Base-by-base conservation (phyloP, 192 early-diverging fungal species). In the Entomortierella lignicola region DNA sequence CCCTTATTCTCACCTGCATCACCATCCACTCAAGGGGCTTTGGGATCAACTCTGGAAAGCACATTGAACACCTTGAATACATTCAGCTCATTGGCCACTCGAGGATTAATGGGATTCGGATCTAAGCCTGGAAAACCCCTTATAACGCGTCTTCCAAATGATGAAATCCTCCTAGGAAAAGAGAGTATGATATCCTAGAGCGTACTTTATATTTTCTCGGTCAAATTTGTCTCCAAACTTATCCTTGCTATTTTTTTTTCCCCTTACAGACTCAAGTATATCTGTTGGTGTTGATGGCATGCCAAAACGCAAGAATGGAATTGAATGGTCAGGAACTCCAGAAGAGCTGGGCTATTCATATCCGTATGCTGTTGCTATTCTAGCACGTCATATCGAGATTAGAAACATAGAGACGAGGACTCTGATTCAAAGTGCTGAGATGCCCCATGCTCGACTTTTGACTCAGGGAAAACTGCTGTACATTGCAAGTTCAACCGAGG, bases 381-480 rank as follows among this genome's bases (percentile, higher is more conserved):
- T 92, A 37, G 77, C 86, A 6, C 83, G 85, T 5, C 85, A 91
- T 41, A 89, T 99, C 0, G 94, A 97, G 72, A 93, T 99, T 18
- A 88, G 94, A 69, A 96, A 94, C 54, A 90, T 98, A 52, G 91
- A 86, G 50, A 93, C 94, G 0, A 90, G 92, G 54, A 89, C 89
- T 3, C 79, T 96, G 25, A 93, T 99, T 5, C 97, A 99, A 75
- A 84, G 87, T 32, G 87, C 96, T 15, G 86, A 90, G 20, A 82
- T 99, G 30, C 70, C 85, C 1, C 85, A 92, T 32, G 85, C 88
- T 34, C 82, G 85, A n/a, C 83, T 90, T 41, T 84, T 91, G 42
- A 84, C 89, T 51, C 87, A 89, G 71, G 93, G 93, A 37, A 93
- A 93, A 64, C 87, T 91, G 25, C 84, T 94, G 18, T 94, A 92